These are phyloP conservation scores for Beauveria sp. DNA, from an alignment of 2,329 filamentous ascomycete species.

Conservation along the genomic window DNA sequence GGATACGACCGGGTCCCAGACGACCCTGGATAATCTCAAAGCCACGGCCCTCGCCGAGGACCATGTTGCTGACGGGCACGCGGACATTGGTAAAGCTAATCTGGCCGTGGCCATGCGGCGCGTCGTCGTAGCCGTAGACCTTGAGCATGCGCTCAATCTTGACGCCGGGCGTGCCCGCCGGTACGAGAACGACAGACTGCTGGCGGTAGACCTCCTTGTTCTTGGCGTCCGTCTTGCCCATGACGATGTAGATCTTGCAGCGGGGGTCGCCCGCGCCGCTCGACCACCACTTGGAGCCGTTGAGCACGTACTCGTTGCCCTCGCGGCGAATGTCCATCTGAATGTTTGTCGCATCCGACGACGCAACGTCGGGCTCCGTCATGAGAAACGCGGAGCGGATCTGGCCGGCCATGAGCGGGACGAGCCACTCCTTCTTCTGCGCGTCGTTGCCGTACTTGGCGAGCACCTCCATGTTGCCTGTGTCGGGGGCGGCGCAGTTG, in stretches of 20 bases:
- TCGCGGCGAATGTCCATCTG: constrained; percentile 74
- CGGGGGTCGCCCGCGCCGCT: constrained; percentile 88
- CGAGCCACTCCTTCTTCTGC: constrained; percentile 79
- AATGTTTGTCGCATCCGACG: constrained; percentile 89
- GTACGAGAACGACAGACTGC: constrained; percentile 89
- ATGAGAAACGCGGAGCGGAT: constrained; percentile 89
- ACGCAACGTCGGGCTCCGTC: constrained; percentile 86
- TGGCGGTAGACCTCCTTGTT: constrained; percentile 77
- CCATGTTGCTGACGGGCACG: constrained; percentile 74
- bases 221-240: constrained; percentile 80
- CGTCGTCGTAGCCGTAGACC: constrained; percentile 95
- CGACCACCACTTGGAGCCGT: constrained; percentile 99
- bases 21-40: constrained; percentile 99
- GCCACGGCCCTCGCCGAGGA: constrained; percentile 85
- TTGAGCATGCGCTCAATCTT: constrained; percentile 90
- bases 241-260: constrained; percentile 90
- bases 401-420: constrained; percentile 72
- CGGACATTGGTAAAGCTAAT: constrained; percentile 84
- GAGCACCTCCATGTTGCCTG: constrained; percentile 91
- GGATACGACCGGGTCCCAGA: constrained; percentile 89
- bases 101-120: constrained; percentile 96
- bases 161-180: constrained; percentile 71
- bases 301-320: constrained; percentile 83
- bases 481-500: constrained; percentile 87
- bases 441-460: constrained; percentile 83